These are phyloP conservation scores for Cinnamomum chago DNA, from an alignment of 164 flowering plant species.

Conservation along the genomic window DNA sequence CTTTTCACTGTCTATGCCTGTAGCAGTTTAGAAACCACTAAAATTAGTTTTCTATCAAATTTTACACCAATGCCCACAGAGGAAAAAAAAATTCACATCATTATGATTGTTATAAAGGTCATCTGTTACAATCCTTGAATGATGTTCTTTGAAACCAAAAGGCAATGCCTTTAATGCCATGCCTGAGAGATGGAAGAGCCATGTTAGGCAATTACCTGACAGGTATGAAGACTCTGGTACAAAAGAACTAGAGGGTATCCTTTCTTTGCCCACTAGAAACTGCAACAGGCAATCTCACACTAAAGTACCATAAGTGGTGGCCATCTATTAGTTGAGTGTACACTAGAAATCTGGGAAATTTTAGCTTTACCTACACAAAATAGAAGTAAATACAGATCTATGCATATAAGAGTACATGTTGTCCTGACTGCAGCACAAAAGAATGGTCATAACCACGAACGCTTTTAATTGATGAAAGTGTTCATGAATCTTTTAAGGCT, in stretches of 20 bases:
- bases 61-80: not conserved
- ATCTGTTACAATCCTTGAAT: not conserved
- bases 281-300: not conserved
- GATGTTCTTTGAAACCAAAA: not conserved
- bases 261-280: not conserved
- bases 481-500: too few relatives aligned
- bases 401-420: not conserved
- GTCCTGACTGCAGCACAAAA: not conserved
- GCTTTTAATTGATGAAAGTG: not conserved
- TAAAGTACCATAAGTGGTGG: not conserved
- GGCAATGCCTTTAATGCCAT: not conserved
- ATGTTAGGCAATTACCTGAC: not conserved
- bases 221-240: not conserved
- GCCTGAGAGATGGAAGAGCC: not conserved
- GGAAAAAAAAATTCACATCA: not conserved
- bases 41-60: not conserved
- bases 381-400: not conserved
- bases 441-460: not conserved
- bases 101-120: not conserved
- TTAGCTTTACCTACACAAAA: not conserved
- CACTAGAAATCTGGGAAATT: not conserved
- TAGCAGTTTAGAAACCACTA: not conserved
- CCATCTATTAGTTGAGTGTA: not conserved
- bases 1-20: not conserved
- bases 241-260: too few relatives aligned